Evolutionary conservation across 768 basidiomycete genomes (phyloP).

Genomic region (Butyriboletus loyo): DNA sequence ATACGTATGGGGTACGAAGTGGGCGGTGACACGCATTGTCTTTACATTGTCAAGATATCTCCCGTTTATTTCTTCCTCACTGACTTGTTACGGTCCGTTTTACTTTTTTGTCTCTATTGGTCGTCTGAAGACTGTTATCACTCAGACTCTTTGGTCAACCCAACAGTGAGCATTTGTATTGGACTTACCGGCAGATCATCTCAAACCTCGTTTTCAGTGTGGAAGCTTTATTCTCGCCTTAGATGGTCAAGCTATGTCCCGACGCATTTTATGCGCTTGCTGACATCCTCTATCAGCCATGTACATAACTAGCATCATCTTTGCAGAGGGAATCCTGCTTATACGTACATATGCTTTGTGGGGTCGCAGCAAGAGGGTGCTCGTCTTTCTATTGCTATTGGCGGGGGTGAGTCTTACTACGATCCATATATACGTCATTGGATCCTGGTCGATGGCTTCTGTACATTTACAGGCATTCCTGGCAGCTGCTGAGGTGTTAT

Average conservation of each 20-base stretch:
- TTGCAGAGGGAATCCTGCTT: slow-evolving; percentile 18
- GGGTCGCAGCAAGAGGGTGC: slow-evolving; percentile 14
- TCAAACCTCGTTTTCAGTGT: slow-evolving; percentile 11
- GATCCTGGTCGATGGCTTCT: background rate
- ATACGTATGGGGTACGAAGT: slow-evolving; percentile 23
- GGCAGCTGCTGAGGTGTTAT: slow-evolving; percentile 6
- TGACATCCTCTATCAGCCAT: slow-evolving; percentile 9
- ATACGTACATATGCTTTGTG: slow-evolving; percentile 28
- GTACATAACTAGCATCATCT: slow-evolving; percentile 10
- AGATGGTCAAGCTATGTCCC: slow-evolving; percentile 7
- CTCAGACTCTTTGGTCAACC: slow-evolving; percentile 6
- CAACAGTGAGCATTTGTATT: slow-evolving; percentile 1
- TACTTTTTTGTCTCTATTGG: background rate
- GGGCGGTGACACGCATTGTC: slow-evolving; percentile 18
- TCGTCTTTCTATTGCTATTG: slow-evolving; percentile 14
- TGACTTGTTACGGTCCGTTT: slow-evolving; percentile 19
- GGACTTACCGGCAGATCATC: background rate
- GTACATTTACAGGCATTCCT: slow-evolving; percentile 7
- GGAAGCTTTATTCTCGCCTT: slow-evolving; percentile 11
- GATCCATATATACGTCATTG: background rate
- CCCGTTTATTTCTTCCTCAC: slow-evolving; percentile 13
- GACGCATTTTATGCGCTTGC: background rate
- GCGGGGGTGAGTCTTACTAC: slow-evolving; percentile 10
- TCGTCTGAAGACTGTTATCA: background rate
- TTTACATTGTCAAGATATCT: slow-evolving; percentile 29